Conservation (phyloP, 2,329 filamentous ascomycete genomes). For the Aspergillus pseudotamarii region DNA sequence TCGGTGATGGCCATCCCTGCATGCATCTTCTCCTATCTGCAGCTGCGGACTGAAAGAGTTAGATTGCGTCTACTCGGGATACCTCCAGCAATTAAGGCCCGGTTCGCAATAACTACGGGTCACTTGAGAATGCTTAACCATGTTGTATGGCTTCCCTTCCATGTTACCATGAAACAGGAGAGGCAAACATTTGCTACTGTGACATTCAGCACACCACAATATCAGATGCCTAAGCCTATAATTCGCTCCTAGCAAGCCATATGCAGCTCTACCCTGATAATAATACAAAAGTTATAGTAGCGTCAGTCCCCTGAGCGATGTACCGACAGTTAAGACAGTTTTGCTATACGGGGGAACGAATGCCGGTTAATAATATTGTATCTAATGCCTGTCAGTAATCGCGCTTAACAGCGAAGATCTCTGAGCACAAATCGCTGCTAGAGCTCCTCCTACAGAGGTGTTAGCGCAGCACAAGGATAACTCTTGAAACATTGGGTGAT, state of each 20-base stretch:
- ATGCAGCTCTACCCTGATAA: not conserved
- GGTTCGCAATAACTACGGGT: not conserved
- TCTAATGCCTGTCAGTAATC: not conserved
- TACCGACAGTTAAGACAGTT: not conserved
- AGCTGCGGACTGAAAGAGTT: not conserved
- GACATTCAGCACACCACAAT: not conserved
- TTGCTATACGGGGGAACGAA: not conserved
- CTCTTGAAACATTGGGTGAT: not conserved
- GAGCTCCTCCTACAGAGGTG: not conserved
- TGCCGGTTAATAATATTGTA: not conserved
- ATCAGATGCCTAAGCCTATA: not conserved
- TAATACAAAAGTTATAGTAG: not conserved
- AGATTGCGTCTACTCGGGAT: not conserved
- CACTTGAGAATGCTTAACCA: not conserved
- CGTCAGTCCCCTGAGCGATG: not conserved
- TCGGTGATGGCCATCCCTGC: not conserved
- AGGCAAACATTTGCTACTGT: not conserved
- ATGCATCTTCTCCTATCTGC: not conserved
- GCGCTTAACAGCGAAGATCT: not conserved
- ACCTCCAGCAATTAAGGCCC: not conserved
- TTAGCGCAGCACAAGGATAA: not conserved
- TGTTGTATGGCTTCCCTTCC: not conserved
- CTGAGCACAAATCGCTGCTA: not conserved
- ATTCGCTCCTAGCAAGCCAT: not conserved
- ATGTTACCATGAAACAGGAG: not conserved